Base-by-base conservation (phyloP, 345 rosid genomes). In the Lagerstroemia speciosa region DNA sequence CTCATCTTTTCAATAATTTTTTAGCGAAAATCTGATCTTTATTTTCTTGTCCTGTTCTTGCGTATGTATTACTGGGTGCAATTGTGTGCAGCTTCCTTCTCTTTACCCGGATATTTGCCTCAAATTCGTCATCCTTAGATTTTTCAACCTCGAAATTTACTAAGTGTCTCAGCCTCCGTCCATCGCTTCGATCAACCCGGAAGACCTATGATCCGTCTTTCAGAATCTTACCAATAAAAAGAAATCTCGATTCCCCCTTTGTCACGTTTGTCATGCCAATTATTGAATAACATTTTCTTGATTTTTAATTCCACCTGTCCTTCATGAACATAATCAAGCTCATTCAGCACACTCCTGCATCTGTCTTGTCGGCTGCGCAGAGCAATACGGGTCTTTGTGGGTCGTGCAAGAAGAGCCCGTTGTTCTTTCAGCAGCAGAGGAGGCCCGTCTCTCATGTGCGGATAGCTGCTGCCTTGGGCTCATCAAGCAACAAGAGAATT, bases 331-430 rank as follows among this genome's bases (percentile, higher is more conserved):
- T 53, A n/a, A 20, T 20, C 3, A 20, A 48, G 55, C 55, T 48
- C 55, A 48, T 48, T 3, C 15, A 24, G 14, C 24, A 17, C 53
- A 48, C n/a, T 48, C 20, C 24, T 53, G 60, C 60, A 8, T 8
- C 53, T 20, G 16, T 48, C 24, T 53, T 53, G 60, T 24, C 9
- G 29, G 60, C 17, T 50, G 63, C 36, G 16, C 76, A 73, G 76
- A 67, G 33, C 67, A 67, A 73, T 50, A 48, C 71, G 16, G 71
- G 76, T 11, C 24, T 73, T 19, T 65, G 63, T 67, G 71, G 71
- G 31, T 68, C 62, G 53, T 58, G 71, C 43, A 67, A 55, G 58
- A 37, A 58, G 63, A 58, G 63, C 63, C 29, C 15, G 63, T 14
- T 63, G 52, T 33, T 36, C 48, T 38, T 46, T 63, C 67, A 36